Evolutionary conservation across 192 early-diverging fungal species (phyloP).

Genomic region (Linnemannia schmuckeri): DNA sequence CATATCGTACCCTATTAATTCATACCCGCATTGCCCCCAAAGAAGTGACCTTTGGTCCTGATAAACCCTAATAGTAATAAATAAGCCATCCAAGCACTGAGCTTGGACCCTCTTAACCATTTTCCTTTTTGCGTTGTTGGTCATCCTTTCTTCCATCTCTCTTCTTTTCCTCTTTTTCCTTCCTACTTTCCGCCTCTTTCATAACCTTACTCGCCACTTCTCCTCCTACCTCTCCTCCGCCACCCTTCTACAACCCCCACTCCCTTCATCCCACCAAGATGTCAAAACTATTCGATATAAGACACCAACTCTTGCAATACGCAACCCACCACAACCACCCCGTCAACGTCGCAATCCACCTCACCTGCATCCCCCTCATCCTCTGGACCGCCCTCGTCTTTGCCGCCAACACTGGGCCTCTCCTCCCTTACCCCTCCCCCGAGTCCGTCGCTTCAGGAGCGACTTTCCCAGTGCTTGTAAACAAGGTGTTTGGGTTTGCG

Average conservation of each 20-base stretch:
- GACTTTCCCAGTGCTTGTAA: not conserved
- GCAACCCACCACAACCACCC: slow-evolving; percentile 85
- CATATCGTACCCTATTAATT: not conserved
- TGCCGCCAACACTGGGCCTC: slow-evolving; percentile 54
- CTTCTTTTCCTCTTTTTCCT: not conserved
- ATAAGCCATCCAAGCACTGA: too few relatives aligned
- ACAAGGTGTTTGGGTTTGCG: slow-evolving; percentile 29
- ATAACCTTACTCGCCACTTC: too few relatives aligned
- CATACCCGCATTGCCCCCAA: not conserved
- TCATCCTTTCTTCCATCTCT: not conserved
- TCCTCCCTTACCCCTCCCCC: slow-evolving; percentile 37
- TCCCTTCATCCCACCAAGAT: slow-evolving; percentile 5
- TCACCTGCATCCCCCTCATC: slow-evolving; percentile 90
- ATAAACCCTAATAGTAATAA: too few relatives aligned
- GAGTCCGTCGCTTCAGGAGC: not conserved
- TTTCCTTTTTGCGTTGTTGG: not conserved
- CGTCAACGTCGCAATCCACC: slow-evolving; percentile 85
- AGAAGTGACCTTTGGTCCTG: too few relatives aligned
- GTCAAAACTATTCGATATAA: slow-evolving; percentile 74
- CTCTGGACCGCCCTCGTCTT: slow-evolving; percentile 81
- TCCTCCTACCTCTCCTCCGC: too few relatives aligned
- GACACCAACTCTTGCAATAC: slow-evolving; percentile 80
- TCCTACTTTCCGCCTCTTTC: not conserved
- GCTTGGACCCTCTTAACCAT: too few relatives aligned
- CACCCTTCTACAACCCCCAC: not conserved